These are phyloP conservation scores for Neurospora hispaniola DNA, from an alignment of 495 filamentous ascomycete genomes.

Conservation along the genomic window DNA sequence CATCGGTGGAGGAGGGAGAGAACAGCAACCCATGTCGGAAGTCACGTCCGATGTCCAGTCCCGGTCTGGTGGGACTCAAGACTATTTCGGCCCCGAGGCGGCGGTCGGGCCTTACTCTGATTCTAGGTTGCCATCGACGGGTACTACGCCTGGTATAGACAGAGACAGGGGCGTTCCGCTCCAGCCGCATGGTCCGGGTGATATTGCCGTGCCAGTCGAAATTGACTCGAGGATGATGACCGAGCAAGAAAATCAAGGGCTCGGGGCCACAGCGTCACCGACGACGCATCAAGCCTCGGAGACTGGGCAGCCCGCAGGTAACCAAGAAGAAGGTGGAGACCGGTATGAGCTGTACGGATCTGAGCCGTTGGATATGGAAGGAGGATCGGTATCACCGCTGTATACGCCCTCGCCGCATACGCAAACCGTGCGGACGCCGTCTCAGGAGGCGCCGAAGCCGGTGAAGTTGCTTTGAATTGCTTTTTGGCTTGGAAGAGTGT, in stretches of 20 bases:
- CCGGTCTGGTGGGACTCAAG: conserved; percentile 14
- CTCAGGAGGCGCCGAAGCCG: background rate
- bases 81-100: conserved; percentile 26
- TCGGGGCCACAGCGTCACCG: conserved; percentile 17
- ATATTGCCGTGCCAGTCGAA: conserved; percentile 26
- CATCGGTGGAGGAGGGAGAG: conserved; percentile 5
- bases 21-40: conserved; percentile 16
- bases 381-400: background rate
- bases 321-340: background rate
- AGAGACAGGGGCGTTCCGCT: conserved; percentile 13
- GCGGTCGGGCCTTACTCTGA: conserved; percentile 27
- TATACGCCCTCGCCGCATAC: conserved; percentile 1
- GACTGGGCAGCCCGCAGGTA: background rate
- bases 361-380: background rate
- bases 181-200: conserved; percentile 19
- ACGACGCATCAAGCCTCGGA: conserved; percentile 19
- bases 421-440: background rate
- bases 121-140: conserved; percentile 4
- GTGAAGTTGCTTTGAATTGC: background rate
- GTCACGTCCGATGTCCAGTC: conserved; percentile 16
- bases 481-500: background rate
- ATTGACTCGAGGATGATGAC: conserved; percentile 16
- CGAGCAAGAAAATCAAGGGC: conserved; percentile 13
- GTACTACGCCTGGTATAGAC: conserved; percentile 10
- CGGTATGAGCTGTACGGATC: conserved; percentile 22